Percentiles rank a stretch among this genome's conserved stretches.
These are phyloP conservation scores for Hanseniaspora guilliermondii DNA, from an alignment of 805 yeast species.

Conservation along the genomic window DNA sequence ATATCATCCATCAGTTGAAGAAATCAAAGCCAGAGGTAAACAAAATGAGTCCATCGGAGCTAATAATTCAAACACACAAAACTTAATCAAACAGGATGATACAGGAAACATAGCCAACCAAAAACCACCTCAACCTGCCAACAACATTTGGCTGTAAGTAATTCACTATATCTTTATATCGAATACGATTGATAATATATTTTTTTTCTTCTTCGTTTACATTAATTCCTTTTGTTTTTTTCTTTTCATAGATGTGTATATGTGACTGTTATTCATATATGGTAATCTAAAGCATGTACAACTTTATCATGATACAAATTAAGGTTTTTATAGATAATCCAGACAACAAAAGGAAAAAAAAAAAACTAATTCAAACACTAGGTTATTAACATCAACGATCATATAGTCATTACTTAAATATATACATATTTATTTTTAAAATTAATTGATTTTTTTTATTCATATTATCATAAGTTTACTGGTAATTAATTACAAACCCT, in stretches of 20 bases:
- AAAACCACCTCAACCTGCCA: constrained; percentile 6
- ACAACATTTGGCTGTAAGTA: constrained; percentile 13
- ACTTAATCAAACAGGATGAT: not conserved
- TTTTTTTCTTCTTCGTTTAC: not conserved
- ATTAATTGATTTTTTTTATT: not conserved
- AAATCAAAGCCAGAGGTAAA: constrained; percentile 20
- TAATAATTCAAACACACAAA: not conserved
- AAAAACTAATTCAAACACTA: not conserved
- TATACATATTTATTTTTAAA: too few relatives aligned
- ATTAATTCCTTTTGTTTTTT: not conserved
- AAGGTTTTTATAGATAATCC: too few relatives aligned
- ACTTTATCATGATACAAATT: too few relatives aligned
- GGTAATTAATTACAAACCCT: constrained; percentile 7
- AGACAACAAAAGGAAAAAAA: not conserved
- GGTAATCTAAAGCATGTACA: too few relatives aligned
- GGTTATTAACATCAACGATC: not conserved
- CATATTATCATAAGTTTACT: not conserved
- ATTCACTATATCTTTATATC: not conserved
- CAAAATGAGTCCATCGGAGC: not conserved
- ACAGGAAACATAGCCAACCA: not conserved
- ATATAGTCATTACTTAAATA: too few relatives aligned
- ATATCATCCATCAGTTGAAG: constrained; percentile 28
- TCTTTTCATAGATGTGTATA: too few relatives aligned
- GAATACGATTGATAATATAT: too few relatives aligned
- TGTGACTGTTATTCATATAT: too few relatives aligned